These are phyloP conservation scores for Nitzschia palea DNA, from an alignment of 108 stramenopile genomes.

Conservation along the genomic window DNA sequence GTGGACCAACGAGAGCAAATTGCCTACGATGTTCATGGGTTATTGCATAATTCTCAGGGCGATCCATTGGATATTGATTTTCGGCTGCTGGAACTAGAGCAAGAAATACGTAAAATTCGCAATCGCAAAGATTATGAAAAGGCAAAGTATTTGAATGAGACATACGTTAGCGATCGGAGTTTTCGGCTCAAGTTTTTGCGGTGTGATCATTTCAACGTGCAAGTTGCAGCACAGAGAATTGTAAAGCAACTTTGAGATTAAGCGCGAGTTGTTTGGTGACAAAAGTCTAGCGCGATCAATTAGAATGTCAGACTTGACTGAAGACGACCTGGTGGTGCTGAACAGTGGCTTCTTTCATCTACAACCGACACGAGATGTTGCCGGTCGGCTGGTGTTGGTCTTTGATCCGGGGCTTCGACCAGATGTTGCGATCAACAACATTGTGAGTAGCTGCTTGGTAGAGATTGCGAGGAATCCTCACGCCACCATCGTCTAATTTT, in stretches of 20 bases:
- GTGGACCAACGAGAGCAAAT: neutral
- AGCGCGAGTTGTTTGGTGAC: conserved; percentile 19
- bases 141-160: conserved; percentile 17
- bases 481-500: too few species aligned
- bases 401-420: neutral
- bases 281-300: conserved; percentile 16
- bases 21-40: conserved; percentile 23
- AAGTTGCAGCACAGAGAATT: conserved; percentile 1
- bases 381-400: neutral
- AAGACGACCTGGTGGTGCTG: neutral
- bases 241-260: conserved; percentile 16
- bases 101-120: conserved; percentile 4
- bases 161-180: conserved; percentile 12
- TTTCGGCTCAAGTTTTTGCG: conserved; percentile 43
- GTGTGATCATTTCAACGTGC: conserved; percentile 25
- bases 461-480: too few species aligned
- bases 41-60: neutral
- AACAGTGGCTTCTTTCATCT: neutral
- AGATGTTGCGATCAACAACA: neutral
- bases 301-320: conserved; percentile 3
- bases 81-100: conserved; percentile 2
- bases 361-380: neutral
- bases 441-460: neutral
- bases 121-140: conserved; percentile 12
- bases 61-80: neutral